phyloP scores from a whole-genome alignment of 768 basidiomycete genomes.

The Macrolepiota albuminosa region DNA sequence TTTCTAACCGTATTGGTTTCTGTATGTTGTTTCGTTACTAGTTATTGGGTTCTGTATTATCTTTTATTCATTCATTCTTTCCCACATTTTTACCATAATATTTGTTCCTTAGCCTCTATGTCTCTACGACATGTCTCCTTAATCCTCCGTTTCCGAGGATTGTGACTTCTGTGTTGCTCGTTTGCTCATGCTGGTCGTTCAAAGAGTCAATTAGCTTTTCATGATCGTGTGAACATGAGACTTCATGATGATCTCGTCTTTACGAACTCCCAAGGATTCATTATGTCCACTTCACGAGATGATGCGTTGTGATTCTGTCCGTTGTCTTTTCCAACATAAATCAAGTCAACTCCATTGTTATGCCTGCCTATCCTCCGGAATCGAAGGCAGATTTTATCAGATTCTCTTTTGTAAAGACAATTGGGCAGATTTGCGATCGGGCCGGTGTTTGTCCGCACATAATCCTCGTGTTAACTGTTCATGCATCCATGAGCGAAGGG shows the following conservation, averaged over 20 bases:
- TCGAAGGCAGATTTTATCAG: too few relatives aligned
- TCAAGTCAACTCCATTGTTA: background rate
- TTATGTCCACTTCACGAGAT: background rate
- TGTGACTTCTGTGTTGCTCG: constrained; percentile 8
- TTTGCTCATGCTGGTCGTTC: constrained; percentile 9
- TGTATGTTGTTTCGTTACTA: constrained; percentile 7
- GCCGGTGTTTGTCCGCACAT: constrained; percentile 3
- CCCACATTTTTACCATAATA: constrained; percentile 2
- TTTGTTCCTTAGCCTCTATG: constrained; percentile 8
- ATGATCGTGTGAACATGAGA: constrained; percentile 8
- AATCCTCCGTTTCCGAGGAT: constrained; percentile 7
- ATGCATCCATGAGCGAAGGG: background rate
- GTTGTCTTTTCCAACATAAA: background rate
- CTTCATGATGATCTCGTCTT: background rate
- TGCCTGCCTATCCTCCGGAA: background rate
- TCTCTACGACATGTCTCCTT: constrained; percentile 3
- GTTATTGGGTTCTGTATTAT: constrained; percentile 13
- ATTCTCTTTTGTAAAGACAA: constrained; percentile 6
- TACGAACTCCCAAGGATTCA: background rate
- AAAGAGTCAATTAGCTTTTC: constrained; percentile 5
- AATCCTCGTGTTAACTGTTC: constrained; percentile 14
- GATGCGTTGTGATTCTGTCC: background rate
- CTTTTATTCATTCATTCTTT: constrained; percentile 15
- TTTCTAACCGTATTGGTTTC: constrained; percentile 1
- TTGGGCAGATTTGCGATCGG: background rate